Base-by-base conservation (phyloP, 495 filamentous ascomycete genomes). In the Extremus antarcticus region DNA sequence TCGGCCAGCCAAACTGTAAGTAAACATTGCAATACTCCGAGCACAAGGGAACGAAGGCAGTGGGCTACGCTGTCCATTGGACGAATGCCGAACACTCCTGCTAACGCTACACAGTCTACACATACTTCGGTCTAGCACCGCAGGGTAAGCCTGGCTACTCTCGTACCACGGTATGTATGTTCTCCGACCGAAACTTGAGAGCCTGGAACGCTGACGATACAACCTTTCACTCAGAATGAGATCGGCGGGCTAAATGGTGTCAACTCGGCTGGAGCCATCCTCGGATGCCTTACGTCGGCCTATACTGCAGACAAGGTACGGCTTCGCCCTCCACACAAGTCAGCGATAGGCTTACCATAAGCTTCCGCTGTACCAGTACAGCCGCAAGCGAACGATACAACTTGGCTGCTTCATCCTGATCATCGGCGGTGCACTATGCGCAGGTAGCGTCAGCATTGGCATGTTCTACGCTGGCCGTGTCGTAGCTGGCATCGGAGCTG, bases 381-480 rank as follows among this genome's bases (percentile, higher is more conserved):
- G 72, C 22, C 68, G 76, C 15, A 75, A 72, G 55, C 62, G 50
- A 2, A 70, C 68, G 25, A 75, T 78, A 19, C 69, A 75, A 53
- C 53, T 76, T 8, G 75, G 75, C 11, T 68, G 66, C 20, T 59
- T 73, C 47, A 63, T 75, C 35, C 57, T 70, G 2, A 48, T 76
- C 38, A 62, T 75, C 41, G 73, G 73, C 46, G 76, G 69, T 24
- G 73, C 74, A 4, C 64, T 78, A 0, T 71, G 71, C 13, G 53
- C 71, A 43, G 73, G 68, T 15, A 71, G 71, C 53, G 60, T 71
- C 39, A 70, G 70, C 22, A 58, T 61, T 61, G 70, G 68, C 13
- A 78, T 77, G 74, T 76, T 77, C 63, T 67, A 74, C 49, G 70
- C 69, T 19, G 74, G 70, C 1, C 68, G 76, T 1, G 72, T 77